Conservation (phyloP, 75 land plant genomes). For the Pinus tabuliformis region DNA sequence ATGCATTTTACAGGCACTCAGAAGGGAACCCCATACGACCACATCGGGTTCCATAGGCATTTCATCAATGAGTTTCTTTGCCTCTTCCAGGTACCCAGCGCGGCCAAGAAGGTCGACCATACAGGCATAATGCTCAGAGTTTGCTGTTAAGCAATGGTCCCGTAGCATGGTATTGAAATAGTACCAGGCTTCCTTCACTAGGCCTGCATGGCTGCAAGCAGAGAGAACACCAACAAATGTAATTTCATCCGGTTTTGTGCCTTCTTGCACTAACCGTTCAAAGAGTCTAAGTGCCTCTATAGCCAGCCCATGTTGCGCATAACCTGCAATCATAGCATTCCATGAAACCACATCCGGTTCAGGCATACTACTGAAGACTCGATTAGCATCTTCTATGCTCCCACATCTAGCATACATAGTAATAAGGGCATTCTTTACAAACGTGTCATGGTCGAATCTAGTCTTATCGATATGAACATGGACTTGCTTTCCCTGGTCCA, state of each 20-base stretch:
- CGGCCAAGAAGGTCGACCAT: constrained; percentile 19
- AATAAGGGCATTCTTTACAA: constrained; percentile 24
- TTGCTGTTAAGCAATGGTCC: constrained; percentile 2
- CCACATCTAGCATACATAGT: constrained; percentile 23
- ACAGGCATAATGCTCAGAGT: constrained; percentile 8
- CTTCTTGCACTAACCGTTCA: constrained; percentile 10
- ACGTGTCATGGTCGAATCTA: constrained; percentile 10
- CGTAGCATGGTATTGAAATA: constrained; percentile 1
- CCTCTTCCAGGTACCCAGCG: constrained; percentile 13
- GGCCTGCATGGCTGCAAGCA: constrained; percentile 14
- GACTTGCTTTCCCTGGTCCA: constrained; percentile 28
- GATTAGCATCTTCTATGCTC: constrained; percentile 10
- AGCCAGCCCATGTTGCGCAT: constrained; percentile 15
- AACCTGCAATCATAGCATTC: constrained; percentile 35
- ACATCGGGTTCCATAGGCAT: constrained; percentile 9
- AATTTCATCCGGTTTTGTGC: constrained; percentile 12
- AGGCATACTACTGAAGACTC: constrained; percentile 18
- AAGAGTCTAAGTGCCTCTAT: constrained; percentile 20
- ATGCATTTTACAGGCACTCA: constrained; percentile 7
- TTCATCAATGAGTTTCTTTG: background rate
- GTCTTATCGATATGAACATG: constrained; percentile 16
- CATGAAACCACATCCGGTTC: constrained; percentile 21
- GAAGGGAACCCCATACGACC: constrained; percentile 7
- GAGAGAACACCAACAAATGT: constrained; percentile 10
- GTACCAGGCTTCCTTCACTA: background rate